Evolutionary conservation across 768 basidiomycete genomes (phyloP), one percentile per base, ranked within the genome.

Genomic region (Boletus huronensis): DNA sequence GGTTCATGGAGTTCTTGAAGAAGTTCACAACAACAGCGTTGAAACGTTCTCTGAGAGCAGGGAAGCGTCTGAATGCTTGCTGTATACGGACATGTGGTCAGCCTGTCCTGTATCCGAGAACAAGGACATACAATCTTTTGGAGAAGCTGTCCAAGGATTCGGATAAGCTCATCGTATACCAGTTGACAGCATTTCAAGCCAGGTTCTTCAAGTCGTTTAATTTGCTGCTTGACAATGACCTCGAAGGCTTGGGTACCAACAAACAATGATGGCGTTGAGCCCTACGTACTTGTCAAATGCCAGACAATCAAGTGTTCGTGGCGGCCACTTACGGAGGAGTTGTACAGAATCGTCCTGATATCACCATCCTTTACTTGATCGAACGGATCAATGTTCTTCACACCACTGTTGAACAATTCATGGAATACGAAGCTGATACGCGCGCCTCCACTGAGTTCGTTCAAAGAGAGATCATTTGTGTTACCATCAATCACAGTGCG

Each of bases 351-450:
- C 1, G 85, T 93, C 50, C 97, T 81, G 69, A 99, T 98, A 73
- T 99, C 97, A 40, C 95, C 93, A 70, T 99, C 97, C 73, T 98
- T 97, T 61, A 97, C 93, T 75, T 97, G 94, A 70, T 99, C 97
- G 62, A 98, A 99, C 0, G 97, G 97, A 78, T 99, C 97, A 67
- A 98, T 95, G 57, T 78, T 83, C 78, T 87, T 94, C 71, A 99
- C 83, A 56, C 97, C 97, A 66, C 89, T 95, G 75, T 95, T 97
- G 82, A 90, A 99, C 54, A 98, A 74, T 69, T 99, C 97, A 70
- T 99, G 97, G 80, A 95, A 99, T 50, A 99, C 97, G 67, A 98
- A 99, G 66, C 88, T 91, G 79, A 99, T 98, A 72, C 97, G 85
- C 28, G 97, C 97, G 71, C 97, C 97, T 64, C 97, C 97, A n/a